Evolutionary conservation across 23 red algal genomes (phyloP).

Genomic region (Gracilaria caudata): DNA sequence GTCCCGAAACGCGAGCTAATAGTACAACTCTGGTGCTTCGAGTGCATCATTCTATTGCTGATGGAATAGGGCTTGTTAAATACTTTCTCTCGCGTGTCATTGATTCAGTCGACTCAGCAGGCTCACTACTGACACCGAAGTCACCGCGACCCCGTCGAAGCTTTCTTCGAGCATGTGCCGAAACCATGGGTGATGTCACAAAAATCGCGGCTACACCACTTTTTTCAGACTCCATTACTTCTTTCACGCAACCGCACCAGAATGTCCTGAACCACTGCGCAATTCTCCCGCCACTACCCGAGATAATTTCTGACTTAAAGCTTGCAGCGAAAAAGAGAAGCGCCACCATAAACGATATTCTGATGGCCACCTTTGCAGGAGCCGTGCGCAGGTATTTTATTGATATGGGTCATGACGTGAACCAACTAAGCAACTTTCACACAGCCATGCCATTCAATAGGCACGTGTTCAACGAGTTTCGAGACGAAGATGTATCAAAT

Average conservation of each 20-base stretch:
- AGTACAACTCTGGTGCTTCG: conserved; percentile 44
- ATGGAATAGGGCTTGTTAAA: conserved; percentile 62
- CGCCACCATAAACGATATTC: conserved; percentile 53
- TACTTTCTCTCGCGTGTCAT: conserved; percentile 47
- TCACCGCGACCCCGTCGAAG: not conserved
- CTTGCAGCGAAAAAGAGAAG: not conserved
- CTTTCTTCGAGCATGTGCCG: not conserved
- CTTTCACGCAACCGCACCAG: conserved; percentile 12
- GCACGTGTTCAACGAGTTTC: conserved; percentile 46
- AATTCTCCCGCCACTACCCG: conserved; percentile 1
- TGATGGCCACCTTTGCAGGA: conserved; percentile 47
- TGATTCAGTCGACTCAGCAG: not conserved
- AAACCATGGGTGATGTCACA: not conserved
- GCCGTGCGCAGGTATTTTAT: conserved; percentile 41
- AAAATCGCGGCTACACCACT: not conserved
- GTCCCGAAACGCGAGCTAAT: conserved; percentile 1
- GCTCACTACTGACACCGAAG: not conserved
- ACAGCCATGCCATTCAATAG: conserved; percentile 51
- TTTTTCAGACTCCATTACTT: not conserved
- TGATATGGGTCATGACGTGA: conserved; percentile 24
- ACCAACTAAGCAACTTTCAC: not conserved
- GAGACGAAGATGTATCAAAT: conserved; percentile 37
- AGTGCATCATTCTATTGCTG: conserved; percentile 53
- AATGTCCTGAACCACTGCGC: conserved; percentile 5
- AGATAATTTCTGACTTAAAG: conserved; percentile 19